Evolutionary conservation across 345 rosid genomes (phyloP).

Genomic region (Mercurialis annua): DNA sequence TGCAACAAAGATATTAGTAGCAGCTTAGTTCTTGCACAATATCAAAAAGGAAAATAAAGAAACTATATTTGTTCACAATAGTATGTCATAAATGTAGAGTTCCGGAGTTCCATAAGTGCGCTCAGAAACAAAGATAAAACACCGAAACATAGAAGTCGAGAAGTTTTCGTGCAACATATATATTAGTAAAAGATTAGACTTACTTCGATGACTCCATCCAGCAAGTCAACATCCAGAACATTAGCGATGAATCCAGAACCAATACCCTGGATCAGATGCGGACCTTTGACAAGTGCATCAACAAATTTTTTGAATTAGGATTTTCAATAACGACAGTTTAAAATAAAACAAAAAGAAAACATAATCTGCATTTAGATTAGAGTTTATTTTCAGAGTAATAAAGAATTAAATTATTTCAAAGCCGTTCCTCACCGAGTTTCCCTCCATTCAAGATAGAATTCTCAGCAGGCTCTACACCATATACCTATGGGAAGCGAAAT

Average conservation of each 20-base stretch:
- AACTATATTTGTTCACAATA: too few species aligned
- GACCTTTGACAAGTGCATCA: conserved; percentile 20
- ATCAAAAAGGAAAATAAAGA: too few species aligned
- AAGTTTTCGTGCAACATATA: too few species aligned
- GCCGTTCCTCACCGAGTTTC: conserved; percentile 17
- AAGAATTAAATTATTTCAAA: not conserved
- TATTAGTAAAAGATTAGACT: too few species aligned
- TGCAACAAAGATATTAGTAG: too few species aligned
- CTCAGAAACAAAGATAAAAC: too few species aligned
- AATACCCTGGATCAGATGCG: conserved; percentile 46
- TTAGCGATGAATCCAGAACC: conserved; percentile 39
- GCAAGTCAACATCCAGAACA: conserved; percentile 33
- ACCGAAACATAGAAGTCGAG: too few species aligned
- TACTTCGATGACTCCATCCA: conserved; percentile 49
- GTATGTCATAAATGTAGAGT: too few species aligned
- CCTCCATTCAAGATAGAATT: conserved; percentile 31
- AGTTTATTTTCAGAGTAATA: too few species aligned
- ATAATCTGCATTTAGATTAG: not conserved
- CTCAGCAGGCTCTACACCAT: conserved; percentile 63
- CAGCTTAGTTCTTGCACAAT: too few species aligned
- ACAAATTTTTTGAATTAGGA: too few species aligned
- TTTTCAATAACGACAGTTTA: not conserved
- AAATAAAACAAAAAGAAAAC: not conserved
- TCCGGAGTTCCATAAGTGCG: too few species aligned
- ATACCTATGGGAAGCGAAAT: conserved; percentile 47